Base-by-base conservation (phyloP, 2,329 filamentous ascomycete species). In the Hypoxylon sp. region DNA sequence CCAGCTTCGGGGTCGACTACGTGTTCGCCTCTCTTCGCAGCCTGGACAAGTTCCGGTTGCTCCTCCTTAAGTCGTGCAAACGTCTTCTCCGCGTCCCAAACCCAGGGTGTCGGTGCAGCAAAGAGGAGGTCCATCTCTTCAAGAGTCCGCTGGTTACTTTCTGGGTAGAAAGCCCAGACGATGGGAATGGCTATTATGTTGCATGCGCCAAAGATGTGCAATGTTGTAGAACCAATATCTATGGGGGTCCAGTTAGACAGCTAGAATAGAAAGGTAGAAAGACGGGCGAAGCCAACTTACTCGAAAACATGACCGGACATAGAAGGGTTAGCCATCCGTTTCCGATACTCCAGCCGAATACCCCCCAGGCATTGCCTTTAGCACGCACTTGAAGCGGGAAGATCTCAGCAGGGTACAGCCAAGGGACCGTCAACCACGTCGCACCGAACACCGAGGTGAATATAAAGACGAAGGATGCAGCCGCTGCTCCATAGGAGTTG, bases 121-220 rank as follows among this genome's bases (percentile, higher is more conserved):
- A 94, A 93, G 0, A 93, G 79, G 0, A 93, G 79, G 67, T 94
- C 89, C 82, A 93, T 93, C 74, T 93, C 91, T 74, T 93, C 91
- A 0, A 93, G 81, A 0, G 90, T 93, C 0, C 91, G 85, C 76
- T 92, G 89, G 74, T 90, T 92, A 2, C 88, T 91, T 75, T 93
- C 91, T 0, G 91, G 91, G 63, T 93, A 93, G 0, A 94, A 74
- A 0, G 89, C 89, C 89, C 90, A 94, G 0, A 93, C 88, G 79
- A 92, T 87, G 0, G 89, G 86, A 3, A 93, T 89, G 1, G 86
- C 85, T 30, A 91, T 77, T 7, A 89, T 79, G 74, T 93, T 93
- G 74, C 85, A 87, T 3, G 85, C 88, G 0, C 86, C 91, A 72
- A 93, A 94, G 55, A 94, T 89, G 75, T 93, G 91, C 0, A 93